These are phyloP conservation scores for Neonectria punicea DNA, from an alignment of 2,329 filamentous ascomycete genomes.

Conservation along the genomic window DNA sequence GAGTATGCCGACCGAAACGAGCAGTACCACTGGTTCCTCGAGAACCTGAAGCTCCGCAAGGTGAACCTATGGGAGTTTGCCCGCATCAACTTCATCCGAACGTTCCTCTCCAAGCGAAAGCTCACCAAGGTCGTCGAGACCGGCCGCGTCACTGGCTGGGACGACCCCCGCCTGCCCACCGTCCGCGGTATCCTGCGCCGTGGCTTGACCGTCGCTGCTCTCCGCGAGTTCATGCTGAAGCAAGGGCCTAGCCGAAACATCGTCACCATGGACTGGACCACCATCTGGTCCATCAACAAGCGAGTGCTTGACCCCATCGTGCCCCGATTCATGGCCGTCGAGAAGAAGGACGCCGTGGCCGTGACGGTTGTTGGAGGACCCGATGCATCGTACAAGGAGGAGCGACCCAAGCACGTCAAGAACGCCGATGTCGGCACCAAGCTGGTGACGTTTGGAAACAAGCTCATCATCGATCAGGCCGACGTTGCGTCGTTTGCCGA, in stretches of 20 bases:
- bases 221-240: slow-evolving; percentile 85
- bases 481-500: slow-evolving; percentile 84
- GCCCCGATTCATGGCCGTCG: slow-evolving; percentile 78
- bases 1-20: slow-evolving; percentile 90
- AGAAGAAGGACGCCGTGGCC: slow-evolving; percentile 76
- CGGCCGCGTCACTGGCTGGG: slow-evolving; percentile 84
- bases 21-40: slow-evolving; percentile 87
- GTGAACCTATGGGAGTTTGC: slow-evolving; percentile 90
- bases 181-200: slow-evolving; percentile 81
- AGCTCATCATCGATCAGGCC: slow-evolving; percentile 84
- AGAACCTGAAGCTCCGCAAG: slow-evolving; percentile 76
- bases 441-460: slow-evolving; percentile 81
- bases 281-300: slow-evolving; percentile 80
- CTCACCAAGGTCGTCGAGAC: slow-evolving; percentile 84
- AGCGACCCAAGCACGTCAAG: slow-evolving; percentile 90
- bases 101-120: slow-evolving; percentile 87
- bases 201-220: slow-evolving; percentile 81
- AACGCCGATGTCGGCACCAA: slow-evolving; percentile 87
- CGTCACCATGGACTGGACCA: slow-evolving; percentile 84
- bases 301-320: slow-evolving; percentile 83
- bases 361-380: slow-evolving; percentile 75
- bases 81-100: slow-evolving; percentile 85
- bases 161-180: slow-evolving; percentile 88
- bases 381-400: slow-evolving; percentile 70
- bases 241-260: slow-evolving; percentile 88